phyloP scores from a whole-genome alignment of 192 early-diverging fungal species.

The Backusella australiensis region DNA sequence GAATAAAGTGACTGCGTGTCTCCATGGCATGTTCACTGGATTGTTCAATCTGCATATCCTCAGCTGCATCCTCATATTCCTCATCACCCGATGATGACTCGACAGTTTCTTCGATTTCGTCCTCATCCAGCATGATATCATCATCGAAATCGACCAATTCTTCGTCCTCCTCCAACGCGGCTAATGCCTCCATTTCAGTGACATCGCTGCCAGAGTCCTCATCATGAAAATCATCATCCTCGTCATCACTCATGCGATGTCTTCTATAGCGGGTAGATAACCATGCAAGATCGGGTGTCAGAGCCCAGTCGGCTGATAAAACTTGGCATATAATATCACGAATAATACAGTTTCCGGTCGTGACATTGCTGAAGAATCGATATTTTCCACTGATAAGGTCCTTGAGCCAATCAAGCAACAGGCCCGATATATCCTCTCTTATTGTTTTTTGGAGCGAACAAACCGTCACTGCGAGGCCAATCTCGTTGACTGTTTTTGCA shows the following conservation, averaged over 20 bases:
- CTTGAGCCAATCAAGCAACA: constrained; percentile 81
- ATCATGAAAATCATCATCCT: background rate
- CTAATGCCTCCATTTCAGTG: constrained; percentile 8
- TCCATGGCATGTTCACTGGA: background rate
- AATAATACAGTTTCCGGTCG: constrained; percentile 40
- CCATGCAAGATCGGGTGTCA: constrained; percentile 27
- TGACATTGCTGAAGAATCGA: constrained; percentile 25
- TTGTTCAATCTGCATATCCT: background rate
- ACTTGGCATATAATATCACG: constrained; percentile 60
- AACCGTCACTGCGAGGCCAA: constrained; percentile 75
- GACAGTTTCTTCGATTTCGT: constrained; percentile 2
- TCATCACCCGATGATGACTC: background rate
- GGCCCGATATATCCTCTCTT: constrained; percentile 80
- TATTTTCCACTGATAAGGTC: constrained; percentile 64
- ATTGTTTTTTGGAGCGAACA: constrained; percentile 79
- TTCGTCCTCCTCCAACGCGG: background rate
- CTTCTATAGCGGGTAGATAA: constrained; percentile 19
- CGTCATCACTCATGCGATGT: background rate
- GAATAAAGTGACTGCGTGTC: background rate
- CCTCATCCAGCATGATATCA: constrained; percentile 2
- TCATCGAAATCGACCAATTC: background rate
- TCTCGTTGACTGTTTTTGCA: constrained; percentile 65
- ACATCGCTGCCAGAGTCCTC: background rate
- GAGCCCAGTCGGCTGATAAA: constrained; percentile 56
- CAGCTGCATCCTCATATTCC: constrained; percentile 5